phyloP scores from a whole-genome alignment of 805 yeast species.

The Sporopachydermia quercuum region DNA sequence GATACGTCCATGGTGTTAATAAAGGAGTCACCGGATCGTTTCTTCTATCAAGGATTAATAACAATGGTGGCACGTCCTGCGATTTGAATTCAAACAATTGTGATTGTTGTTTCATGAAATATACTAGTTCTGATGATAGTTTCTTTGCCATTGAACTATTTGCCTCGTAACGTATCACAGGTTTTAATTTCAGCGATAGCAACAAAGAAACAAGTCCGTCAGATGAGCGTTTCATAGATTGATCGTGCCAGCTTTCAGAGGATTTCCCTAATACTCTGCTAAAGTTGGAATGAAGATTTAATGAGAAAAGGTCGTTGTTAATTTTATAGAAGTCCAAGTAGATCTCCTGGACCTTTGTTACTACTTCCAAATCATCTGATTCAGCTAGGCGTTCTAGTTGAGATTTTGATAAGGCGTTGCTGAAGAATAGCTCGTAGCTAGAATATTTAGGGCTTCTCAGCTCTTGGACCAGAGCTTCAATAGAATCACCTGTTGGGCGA shows the following conservation, averaged over 20 bases:
- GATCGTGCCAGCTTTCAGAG: conserved; percentile 30
- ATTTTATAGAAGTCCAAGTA: conserved; percentile 74
- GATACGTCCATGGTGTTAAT: conserved; percentile 93
- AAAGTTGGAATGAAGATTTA: conserved; percentile 20
- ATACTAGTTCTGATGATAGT: conserved; percentile 49
- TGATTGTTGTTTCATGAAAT: conserved; percentile 17
- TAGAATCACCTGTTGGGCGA: conserved; percentile 53
- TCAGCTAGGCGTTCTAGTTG: conserved; percentile 82
- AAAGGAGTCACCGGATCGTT: conserved; percentile 91
- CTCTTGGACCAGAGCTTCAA: conserved; percentile 49
- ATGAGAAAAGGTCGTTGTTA: conserved; percentile 49
- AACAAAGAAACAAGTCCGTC: conserved; percentile 40
- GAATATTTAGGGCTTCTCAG: conserved; percentile 66
- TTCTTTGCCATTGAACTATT: conserved; percentile 51
- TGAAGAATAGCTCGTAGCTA: conserved; percentile 62
- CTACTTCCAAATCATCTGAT: conserved; percentile 74
- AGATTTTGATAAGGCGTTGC: conserved; percentile 57
- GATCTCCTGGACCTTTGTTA: conserved; percentile 62
- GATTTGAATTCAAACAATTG: conserved; percentile 54
- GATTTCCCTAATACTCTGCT: conserved; percentile 21
- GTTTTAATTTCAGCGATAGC: conserved; percentile 62
- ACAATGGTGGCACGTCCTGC: conserved; percentile 53
- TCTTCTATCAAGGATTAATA: conserved; percentile 67
- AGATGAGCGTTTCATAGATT: conserved; percentile 26
- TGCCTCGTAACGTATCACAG: conserved; percentile 64